phyloP scores from a whole-genome alignment of 148 eudicot genomes.

The Rheum nobile region DNA sequence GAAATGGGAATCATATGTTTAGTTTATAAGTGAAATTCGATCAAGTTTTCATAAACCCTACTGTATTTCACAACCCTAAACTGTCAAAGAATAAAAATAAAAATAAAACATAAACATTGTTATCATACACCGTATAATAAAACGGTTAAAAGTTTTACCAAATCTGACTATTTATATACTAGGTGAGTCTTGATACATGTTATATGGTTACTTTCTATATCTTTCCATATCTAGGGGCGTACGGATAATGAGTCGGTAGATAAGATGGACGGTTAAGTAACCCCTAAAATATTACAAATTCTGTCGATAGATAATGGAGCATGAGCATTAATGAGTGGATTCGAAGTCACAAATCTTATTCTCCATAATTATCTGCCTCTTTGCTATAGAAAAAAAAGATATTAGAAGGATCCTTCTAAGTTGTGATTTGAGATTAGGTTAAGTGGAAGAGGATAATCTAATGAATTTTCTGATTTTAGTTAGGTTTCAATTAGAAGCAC shows the following conservation, averaged over 20 bases:
- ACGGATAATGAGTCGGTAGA: not conserved
- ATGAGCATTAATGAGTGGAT: not conserved
- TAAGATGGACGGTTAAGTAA: not conserved
- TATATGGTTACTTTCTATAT: not conserved
- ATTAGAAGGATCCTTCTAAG: not conserved
- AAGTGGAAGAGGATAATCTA: constrained; percentile 1
- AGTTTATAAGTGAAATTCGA: too few relatives aligned
- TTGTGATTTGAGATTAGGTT: not conserved
- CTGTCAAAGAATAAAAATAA: too few relatives aligned
- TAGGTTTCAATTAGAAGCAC: not conserved
- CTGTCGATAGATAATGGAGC: not conserved
- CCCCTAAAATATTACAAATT: not conserved
- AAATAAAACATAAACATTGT: too few relatives aligned
- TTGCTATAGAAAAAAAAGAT: not conserved
- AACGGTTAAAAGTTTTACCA: too few relatives aligned
- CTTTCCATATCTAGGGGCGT: not conserved
- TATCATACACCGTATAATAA: too few relatives aligned
- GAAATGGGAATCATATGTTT: too few relatives aligned
- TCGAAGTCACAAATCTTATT: not conserved
- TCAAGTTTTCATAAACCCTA: too few relatives aligned
- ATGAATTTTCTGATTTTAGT: not conserved
- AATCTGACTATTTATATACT: too few relatives aligned
- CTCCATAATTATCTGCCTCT: not conserved
- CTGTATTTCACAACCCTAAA: too few relatives aligned
- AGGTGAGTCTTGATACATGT: too few relatives aligned